Conservation (phyloP, 202 grass and related monocot species). For the Zizania palustris region DNA sequence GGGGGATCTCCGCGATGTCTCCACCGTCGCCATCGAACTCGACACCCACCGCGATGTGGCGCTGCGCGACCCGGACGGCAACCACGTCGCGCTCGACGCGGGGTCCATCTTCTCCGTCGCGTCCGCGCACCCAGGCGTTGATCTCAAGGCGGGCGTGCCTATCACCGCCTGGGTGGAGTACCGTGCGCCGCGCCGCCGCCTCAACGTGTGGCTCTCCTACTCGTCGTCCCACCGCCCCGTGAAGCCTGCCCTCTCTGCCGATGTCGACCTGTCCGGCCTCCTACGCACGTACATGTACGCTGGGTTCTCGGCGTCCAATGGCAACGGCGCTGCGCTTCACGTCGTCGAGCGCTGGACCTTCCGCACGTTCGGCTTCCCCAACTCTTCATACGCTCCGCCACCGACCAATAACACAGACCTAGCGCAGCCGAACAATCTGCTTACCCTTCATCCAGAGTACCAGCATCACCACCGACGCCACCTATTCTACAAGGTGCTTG, state of each 20-base stretch:
- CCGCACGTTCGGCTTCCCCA: slow-evolving; percentile 50
- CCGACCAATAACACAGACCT: slow-evolving; percentile 27
- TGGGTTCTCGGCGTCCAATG: slow-evolving; percentile 77
- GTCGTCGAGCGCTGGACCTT: slow-evolving; percentile 59
- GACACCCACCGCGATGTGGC: slow-evolving; percentile 62
- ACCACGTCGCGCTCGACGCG: slow-evolving; percentile 77
- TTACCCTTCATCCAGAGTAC: neutral
- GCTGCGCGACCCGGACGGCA: slow-evolving; percentile 63
- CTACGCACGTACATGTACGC: slow-evolving; percentile 64
- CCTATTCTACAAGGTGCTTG: slow-evolving; percentile 45
- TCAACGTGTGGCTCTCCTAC: slow-evolving; percentile 63
- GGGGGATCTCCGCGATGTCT: slow-evolving; percentile 27
- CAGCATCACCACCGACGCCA: slow-evolving; percentile 28
- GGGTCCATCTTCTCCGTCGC: slow-evolving; percentile 72
- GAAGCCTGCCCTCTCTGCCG: slow-evolving; percentile 51
- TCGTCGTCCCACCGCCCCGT: slow-evolving; percentile 43
- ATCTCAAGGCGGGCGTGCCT: slow-evolving; percentile 57
- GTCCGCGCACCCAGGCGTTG: slow-evolving; percentile 49
- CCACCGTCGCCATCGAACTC: slow-evolving; percentile 66
- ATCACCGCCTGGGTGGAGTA: slow-evolving; percentile 77
- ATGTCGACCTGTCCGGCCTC: slow-evolving; percentile 56
- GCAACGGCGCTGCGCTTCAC: slow-evolving; percentile 65
- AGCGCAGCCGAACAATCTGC: slow-evolving; percentile 24
- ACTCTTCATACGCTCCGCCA: slow-evolving; percentile 33
- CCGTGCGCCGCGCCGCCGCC: slow-evolving; percentile 34